Evolutionary conservation across 176 grass and related monocot genomes (phyloP), one percentile per base, ranked within the genome.

Genomic region (Triticum dicoccoides): DNA sequence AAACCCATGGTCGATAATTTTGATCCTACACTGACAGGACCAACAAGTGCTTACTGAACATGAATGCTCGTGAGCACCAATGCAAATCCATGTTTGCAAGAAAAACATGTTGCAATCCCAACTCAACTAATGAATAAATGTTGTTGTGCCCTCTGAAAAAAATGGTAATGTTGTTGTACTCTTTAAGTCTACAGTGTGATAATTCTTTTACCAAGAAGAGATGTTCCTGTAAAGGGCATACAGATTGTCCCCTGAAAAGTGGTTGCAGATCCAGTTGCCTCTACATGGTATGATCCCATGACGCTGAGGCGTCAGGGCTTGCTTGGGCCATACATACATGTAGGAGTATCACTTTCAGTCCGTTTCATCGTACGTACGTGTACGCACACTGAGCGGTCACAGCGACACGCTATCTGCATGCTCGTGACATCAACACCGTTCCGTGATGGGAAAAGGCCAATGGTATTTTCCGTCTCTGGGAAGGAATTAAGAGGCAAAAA

Each of bases 381-480:
- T 5, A 17, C 29, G 14, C 0, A 18, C 65, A 65, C 59, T 61
- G 56, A 84, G 25, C 18, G 1, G 69, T 56, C 82, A 78, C 71
- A 78, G 63, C 21, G 71, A 90, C 79, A 86, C 51, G 72, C 59
- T 25, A 70, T 78, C 78, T 0, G 73, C 73, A 76, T 51, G 63
- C 64, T 47, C 21, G 70, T 14, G 9, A 88, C 72, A 83, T 78
- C 34, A 44, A 83, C 73, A 13, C 74, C 73, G 64, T 63, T 80
- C 69, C 24, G 30, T 69, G 29, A 74, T 47, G 39, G 12, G 9
- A 44, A 42, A 33, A 33, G 13, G 1, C 8, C 8, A 44, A 1
- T 25, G 49, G n/a, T 3, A 9, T n/a, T 37, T n/a, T 38, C 67
- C 4, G 15, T 72, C 69, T 45, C 5, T 47, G 24, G 20, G 7